phyloP scores from a whole-genome alignment of 495 filamentous ascomycete genomes.

The Hapsidospora chrysogenum region DNA sequence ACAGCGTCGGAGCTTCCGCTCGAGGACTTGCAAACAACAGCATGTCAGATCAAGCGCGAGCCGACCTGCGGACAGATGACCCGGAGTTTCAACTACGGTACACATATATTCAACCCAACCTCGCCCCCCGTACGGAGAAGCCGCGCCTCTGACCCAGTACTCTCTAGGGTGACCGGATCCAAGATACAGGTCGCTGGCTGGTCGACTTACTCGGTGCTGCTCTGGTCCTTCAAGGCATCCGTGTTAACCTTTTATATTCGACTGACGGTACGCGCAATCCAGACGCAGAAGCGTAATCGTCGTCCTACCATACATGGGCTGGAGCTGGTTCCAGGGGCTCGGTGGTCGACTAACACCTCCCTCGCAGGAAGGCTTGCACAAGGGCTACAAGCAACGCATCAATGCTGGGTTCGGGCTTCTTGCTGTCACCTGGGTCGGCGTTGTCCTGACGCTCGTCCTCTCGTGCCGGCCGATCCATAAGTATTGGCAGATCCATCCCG shows the following conservation, averaged over 20 bases:
- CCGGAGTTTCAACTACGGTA: conserved; percentile 26
- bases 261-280: conserved; percentile 35
- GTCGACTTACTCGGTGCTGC: conserved; percentile 36
- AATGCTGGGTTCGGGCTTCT: conserved; percentile 35
- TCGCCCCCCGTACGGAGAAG: background rate
- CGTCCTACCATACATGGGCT: too few relatives aligned
- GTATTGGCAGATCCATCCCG: conserved; percentile 39
- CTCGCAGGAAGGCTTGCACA: conserved; percentile 19
- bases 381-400: conserved; percentile 30
- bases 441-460: conserved; percentile 34
- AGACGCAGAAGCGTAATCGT: too few relatives aligned
- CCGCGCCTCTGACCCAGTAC: too few relatives aligned
- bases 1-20: conserved; percentile 23
- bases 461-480: conserved; percentile 32
- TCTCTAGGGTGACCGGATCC: conserved; percentile 32
- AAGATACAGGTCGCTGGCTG: conserved; percentile 43
- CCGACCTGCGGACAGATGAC: conserved; percentile 22
- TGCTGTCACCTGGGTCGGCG: conserved; percentile 32
- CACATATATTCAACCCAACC: background rate
- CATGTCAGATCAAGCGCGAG: conserved; percentile 37
- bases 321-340: background rate
- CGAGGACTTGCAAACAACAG: conserved; percentile 42
- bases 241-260: conserved; percentile 44
- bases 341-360: background rate
- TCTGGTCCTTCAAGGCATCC: conserved; percentile 43